A percentile compares a stretch with the other conserved stretches of the same genome.
Conservation (phyloP, 805 yeast species). For the Candida nanaspora region DNA sequence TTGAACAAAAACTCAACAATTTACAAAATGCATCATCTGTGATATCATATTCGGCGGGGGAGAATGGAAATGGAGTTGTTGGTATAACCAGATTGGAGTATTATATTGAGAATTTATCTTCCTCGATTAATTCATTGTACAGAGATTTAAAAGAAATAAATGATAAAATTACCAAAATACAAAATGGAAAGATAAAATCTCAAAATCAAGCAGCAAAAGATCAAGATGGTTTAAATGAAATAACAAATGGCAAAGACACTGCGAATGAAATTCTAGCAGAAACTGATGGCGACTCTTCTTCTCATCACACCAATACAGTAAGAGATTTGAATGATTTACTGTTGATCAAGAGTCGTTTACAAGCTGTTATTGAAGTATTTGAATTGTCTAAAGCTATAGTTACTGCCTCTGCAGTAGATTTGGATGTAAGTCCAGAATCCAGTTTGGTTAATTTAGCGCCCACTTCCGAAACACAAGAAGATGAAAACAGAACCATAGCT, state of each 20-base stretch:
- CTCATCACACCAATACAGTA: conserved; percentile 16
- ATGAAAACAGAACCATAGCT: conserved; percentile 1
- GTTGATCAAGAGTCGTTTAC: conserved; percentile 36
- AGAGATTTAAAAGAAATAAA: conserved; percentile 34
- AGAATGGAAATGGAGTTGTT: conserved; percentile 9
- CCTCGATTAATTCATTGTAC: conserved; percentile 50
- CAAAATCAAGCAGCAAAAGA: not conserved
- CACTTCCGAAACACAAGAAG: conserved; percentile 2
- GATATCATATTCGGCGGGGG: conserved; percentile 31
- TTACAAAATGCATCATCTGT: conserved; percentile 46
- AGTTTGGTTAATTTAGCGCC: conserved; percentile 4
- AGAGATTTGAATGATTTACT: conserved; percentile 37
- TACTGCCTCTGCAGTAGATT: conserved; percentile 20
- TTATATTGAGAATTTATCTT: conserved; percentile 52
- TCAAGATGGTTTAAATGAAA: conserved; percentile 11
- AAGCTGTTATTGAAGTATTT: conserved; percentile 38
- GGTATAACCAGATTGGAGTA: conserved; percentile 58
- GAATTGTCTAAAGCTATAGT: conserved; percentile 35
- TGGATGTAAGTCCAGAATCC: not conserved
- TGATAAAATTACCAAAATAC: conserved; percentile 13
- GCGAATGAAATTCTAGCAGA: not conserved
- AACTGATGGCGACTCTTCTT: conserved; percentile 1
- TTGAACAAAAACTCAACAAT: conserved; percentile 41
- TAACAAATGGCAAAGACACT: not conserved
- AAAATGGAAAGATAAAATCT: not conserved